Evolutionary conservation across 345 rosid genomes (phyloP).

Genomic region (Eucalyptus globulus): DNA sequence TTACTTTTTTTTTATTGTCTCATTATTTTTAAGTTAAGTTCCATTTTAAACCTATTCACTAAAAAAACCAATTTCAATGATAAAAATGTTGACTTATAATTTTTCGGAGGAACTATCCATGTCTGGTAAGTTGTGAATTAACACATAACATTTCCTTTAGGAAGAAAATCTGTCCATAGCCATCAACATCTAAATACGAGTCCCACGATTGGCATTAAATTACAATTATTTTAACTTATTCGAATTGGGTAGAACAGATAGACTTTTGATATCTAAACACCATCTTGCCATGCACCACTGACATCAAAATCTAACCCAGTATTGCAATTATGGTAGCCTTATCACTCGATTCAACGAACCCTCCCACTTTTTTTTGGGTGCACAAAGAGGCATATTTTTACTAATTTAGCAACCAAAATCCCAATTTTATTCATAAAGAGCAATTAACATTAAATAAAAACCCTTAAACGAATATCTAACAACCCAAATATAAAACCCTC

Average conservation of each 20-base stretch:
- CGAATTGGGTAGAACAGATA: fast-evolving
- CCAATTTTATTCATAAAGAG: not conserved
- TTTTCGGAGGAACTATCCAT: not conserved
- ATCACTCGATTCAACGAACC: fast-evolving
- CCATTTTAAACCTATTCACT: not conserved
- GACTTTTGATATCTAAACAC: no score
- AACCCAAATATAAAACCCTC: not conserved
- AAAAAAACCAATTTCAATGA: not conserved
- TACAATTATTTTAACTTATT: not conserved
- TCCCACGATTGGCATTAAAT: fast-evolving
- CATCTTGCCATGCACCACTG: fast-evolving
- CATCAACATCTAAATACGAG: not conserved
- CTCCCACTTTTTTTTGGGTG: no score
- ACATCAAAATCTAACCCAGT: not conserved
- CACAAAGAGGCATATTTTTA: not conserved
- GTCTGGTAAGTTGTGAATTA: not conserved
- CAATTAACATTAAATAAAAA: not conserved
- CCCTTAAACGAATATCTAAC: not conserved
- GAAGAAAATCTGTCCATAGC: not conserved
- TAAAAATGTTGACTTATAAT: not conserved
- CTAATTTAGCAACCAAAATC: not conserved
- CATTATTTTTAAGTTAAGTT: not conserved
- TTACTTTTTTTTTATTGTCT: not conserved
- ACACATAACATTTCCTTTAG: not conserved
- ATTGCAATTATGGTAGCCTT: not conserved